Evolutionary conservation across 2,329 filamentous ascomycete genomes (phyloP).

Genomic region (Truncatella angustata): DNA sequence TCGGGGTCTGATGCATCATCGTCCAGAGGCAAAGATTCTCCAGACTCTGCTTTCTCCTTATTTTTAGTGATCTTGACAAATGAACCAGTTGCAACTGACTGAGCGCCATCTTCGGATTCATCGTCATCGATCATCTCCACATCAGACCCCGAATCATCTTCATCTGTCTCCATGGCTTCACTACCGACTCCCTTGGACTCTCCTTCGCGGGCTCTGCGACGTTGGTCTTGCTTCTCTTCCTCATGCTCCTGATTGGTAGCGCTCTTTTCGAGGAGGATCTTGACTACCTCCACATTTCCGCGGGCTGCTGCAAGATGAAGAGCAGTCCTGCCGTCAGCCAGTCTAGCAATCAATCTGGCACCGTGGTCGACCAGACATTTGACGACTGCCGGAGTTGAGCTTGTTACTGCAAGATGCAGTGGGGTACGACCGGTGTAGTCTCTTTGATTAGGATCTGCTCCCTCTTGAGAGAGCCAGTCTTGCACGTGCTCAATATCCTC

Average conservation of each 20-base stretch:
- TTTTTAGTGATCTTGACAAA: slow-evolving; percentile 65
- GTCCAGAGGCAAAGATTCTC: slow-evolving; percentile 45
- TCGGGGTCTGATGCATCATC: slow-evolving; percentile 69
- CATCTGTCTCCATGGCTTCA: slow-evolving; percentile 29
- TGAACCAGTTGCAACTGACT: slow-evolving; percentile 64
- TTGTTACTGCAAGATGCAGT: slow-evolving; percentile 71
- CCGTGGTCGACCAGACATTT: slow-evolving; percentile 69
- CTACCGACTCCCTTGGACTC: no score
- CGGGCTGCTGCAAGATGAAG: slow-evolving; percentile 77
- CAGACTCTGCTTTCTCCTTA: slow-evolving; percentile 31
- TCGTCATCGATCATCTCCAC: slow-evolving; percentile 44
- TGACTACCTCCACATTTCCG: slow-evolving; percentile 68
- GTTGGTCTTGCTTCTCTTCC: slow-evolving; percentile 53
- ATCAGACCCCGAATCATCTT: slow-evolving; percentile 38
- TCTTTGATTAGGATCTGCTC: slow-evolving; percentile 67
- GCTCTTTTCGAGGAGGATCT: slow-evolving; percentile 71
- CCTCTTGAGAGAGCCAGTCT: slow-evolving; percentile 68
- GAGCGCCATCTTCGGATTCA: slow-evolving; percentile 50
- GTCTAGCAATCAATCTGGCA: slow-evolving; percentile 68
- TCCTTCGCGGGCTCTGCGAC: slow-evolving; percentile 36
- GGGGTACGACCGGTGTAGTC: slow-evolving; percentile 79
- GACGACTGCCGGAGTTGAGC: slow-evolving; percentile 68
- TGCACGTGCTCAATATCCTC: slow-evolving; percentile 67
- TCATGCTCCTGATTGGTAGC: slow-evolving; percentile 69
- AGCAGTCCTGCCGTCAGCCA: slow-evolving; percentile 78